Conservation (phyloP, 768 basidiomycete species). For the Rhizopogon salebrosus region DNA sequence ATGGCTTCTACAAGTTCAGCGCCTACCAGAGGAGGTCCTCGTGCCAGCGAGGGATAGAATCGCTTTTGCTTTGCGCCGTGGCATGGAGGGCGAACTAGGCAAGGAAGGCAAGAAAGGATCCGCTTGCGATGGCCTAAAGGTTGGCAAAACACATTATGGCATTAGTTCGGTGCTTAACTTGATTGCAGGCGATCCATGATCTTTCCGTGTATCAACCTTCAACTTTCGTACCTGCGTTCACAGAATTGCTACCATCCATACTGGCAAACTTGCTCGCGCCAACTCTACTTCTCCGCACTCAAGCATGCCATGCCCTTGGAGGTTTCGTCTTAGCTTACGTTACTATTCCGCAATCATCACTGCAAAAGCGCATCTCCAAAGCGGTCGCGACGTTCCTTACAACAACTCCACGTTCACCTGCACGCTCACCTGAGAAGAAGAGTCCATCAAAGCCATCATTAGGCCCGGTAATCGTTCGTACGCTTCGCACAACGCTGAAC, state of each 20-base stretch:
- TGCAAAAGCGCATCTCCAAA: slow-evolving; percentile 51
- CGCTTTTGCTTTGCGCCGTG: slow-evolving; percentile 65
- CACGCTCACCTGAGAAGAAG: slow-evolving; percentile 29
- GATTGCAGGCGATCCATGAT: slow-evolving; percentile 63
- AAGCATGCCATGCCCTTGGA: slow-evolving; percentile 73
- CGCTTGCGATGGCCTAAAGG: slow-evolving; percentile 73
- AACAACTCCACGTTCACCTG: slow-evolving; percentile 27
- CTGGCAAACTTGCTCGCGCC: slow-evolving; percentile 59
- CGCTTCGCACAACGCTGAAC: slow-evolving; percentile 58
- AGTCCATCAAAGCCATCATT: slow-evolving; percentile 29
- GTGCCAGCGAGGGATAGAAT: slow-evolving; percentile 62
- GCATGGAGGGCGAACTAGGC: slow-evolving; percentile 78
- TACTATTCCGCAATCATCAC: slow-evolving; percentile 38
- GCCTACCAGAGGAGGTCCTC: slow-evolving; percentile 59
- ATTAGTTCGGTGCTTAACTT: slow-evolving; percentile 8
- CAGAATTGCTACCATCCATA: slow-evolving; percentile 53
- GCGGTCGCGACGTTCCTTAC: slow-evolving; percentile 46
- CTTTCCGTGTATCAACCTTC: slow-evolving; percentile 56
- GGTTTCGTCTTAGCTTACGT: slow-evolving; percentile 57
- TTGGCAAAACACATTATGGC: slow-evolving; percentile 23
- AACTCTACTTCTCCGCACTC: slow-evolving; percentile 58
- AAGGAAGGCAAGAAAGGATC: slow-evolving; percentile 89
- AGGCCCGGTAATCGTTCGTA: slow-evolving; percentile 56
- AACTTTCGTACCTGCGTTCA: slow-evolving; percentile 67
- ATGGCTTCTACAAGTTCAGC: slow-evolving; percentile 67